These are phyloP conservation scores for Clarireedia paspali DNA, from an alignment of 2,329 filamentous ascomycete genomes.

Conservation along the genomic window DNA sequence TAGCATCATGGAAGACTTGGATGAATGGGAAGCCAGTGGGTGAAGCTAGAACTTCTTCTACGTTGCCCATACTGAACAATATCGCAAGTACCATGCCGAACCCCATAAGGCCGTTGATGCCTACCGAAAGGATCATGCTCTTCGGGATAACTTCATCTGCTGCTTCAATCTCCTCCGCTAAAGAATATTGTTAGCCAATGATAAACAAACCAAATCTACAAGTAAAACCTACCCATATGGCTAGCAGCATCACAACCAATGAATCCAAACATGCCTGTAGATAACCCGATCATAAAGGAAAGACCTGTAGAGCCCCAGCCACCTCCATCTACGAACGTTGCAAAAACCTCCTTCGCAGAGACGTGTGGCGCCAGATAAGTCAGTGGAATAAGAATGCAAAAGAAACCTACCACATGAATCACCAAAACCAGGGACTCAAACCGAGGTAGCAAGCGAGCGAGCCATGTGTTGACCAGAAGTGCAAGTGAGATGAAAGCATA, in stretches of 20 bases:
- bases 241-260: neutral
- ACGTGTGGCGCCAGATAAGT: constrained; percentile 18
- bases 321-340: constrained; percentile 26
- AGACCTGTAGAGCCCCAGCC: constrained; percentile 26
- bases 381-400: constrained; percentile 35
- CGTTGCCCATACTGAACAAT: constrained; percentile 5
- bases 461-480: constrained; percentile 36
- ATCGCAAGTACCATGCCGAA: constrained; percentile 10
- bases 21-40: constrained; percentile 8
- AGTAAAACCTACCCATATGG: neutral
- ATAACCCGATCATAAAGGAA: constrained; percentile 30
- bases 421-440: constrained; percentile 36
- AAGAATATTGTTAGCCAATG: neutral
- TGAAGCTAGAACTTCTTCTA: neutral
- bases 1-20: neutral
- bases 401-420: constrained; percentile 37
- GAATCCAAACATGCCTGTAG: neutral
- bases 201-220: neutral
- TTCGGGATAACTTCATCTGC: constrained; percentile 7
- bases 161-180: constrained; percentile 9
- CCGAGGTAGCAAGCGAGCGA: constrained; percentile 31
- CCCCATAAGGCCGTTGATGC: constrained; percentile 9
- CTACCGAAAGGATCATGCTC: constrained; percentile 5
- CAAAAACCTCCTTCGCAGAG: constrained; percentile 21
- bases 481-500: constrained; percentile 33